Conservation (phyloP, 2,329 filamentous ascomycete species). For the Dactylellina sp. region DNA sequence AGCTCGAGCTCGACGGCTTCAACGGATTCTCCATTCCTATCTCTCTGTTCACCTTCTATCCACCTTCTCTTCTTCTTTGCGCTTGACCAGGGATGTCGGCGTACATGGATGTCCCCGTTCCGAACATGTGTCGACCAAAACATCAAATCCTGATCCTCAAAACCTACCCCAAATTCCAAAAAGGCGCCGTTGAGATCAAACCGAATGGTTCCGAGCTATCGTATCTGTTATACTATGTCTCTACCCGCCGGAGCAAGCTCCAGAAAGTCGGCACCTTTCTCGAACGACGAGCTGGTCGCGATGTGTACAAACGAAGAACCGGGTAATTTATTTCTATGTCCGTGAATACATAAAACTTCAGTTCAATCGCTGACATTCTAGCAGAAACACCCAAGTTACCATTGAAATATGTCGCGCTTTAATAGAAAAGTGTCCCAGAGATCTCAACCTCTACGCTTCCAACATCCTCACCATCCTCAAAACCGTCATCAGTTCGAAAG, state of each 20-base stretch:
- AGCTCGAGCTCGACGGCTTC: slow-evolving; percentile 42
- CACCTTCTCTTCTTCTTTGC: slow-evolving; percentile 7
- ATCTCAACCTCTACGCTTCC: slow-evolving; percentile 86
- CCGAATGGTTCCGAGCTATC: slow-evolving; percentile 96
- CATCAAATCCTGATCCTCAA: slow-evolving; percentile 96
- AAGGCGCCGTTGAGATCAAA: slow-evolving; percentile 90
- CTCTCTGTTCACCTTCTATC: neutral
- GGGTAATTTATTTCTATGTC: slow-evolving; percentile 69
- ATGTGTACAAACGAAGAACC: slow-evolving; percentile 88
- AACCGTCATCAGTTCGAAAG: slow-evolving; percentile 82
- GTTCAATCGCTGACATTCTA: slow-evolving; percentile 39
- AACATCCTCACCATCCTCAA: slow-evolving; percentile 87
- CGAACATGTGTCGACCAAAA: slow-evolving; percentile 75
- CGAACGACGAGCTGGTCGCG: slow-evolving; percentile 90
- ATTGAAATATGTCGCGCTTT: slow-evolving; percentile 90
- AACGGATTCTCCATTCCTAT: neutral
- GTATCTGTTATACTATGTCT: slow-evolving; percentile 96
- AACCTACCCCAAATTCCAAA: slow-evolving; percentile 93
- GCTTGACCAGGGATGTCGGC: slow-evolving; percentile 47
- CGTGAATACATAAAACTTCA: slow-evolving; percentile 2
- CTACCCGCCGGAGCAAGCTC: slow-evolving; percentile 91
- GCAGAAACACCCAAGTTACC: slow-evolving; percentile 90
- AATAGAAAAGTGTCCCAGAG: slow-evolving; percentile 91
- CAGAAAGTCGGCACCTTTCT: slow-evolving; percentile 95
- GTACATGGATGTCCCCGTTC: slow-evolving; percentile 55